Evolutionary conservation across 306 rosid genomes (phyloP).

Genomic region (Fagus sylvatica): DNA sequence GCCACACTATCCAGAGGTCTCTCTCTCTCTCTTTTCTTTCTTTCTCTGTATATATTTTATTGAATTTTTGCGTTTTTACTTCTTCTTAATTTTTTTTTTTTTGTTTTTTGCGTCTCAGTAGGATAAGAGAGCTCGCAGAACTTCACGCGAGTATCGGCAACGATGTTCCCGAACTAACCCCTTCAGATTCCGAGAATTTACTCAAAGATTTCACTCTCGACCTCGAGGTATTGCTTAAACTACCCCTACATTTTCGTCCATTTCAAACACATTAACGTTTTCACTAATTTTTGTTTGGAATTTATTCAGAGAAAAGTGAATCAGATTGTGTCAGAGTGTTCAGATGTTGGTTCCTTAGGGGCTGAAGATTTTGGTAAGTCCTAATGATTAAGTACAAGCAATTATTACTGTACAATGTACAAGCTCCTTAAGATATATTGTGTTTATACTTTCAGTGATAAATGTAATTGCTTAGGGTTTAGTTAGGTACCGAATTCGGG

Average conservation of each 20-base stretch:
- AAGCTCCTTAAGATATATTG: not conserved
- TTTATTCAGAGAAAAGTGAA: slow-evolving; percentile 50
- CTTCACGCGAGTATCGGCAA: slow-evolving; percentile 31
- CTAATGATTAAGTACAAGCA: not conserved
- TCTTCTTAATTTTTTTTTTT: not conserved
- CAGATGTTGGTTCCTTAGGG: slow-evolving; percentile 35
- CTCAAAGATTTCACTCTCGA: slow-evolving; percentile 50
- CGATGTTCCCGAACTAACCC: slow-evolving; percentile 25
- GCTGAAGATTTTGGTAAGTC: slow-evolving; percentile 50
- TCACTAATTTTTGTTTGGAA: not conserved
- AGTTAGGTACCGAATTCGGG: not conserved
- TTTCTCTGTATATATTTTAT: not conserved
- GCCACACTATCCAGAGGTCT: slow-evolving; percentile 50
- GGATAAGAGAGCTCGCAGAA: slow-evolving; percentile 48
- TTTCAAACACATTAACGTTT: not conserved
- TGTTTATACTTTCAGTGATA: not conserved
- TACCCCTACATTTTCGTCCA: not conserved
- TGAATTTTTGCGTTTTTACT: not conserved
- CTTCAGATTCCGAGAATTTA: slow-evolving; percentile 38
- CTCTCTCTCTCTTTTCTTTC: slow-evolving; percentile 14
- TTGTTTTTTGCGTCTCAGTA: slow-evolving; percentile 38
- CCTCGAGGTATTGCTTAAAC: slow-evolving; percentile 41
- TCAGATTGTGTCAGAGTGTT: slow-evolving; percentile 53
- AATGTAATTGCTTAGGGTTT: not conserved
- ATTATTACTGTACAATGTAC: not conserved